These are phyloP conservation scores for Elsinoe arachidis DNA, from an alignment of 2,329 filamentous ascomycete species.

Conservation along the genomic window DNA sequence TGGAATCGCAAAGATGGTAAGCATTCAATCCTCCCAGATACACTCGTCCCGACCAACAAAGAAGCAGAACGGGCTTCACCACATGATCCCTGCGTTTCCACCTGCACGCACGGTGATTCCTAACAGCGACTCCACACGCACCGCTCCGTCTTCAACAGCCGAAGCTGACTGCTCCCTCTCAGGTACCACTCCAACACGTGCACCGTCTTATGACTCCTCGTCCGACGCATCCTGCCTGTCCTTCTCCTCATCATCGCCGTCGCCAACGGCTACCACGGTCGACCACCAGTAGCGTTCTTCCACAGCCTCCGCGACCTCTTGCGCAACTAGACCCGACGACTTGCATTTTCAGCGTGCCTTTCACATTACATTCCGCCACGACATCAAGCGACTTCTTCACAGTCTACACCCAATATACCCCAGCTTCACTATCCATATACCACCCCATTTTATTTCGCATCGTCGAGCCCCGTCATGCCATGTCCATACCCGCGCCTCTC, in stretches of 20 bases:
- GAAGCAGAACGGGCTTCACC: slow-evolving; percentile 10
- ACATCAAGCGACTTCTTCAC: neutral
- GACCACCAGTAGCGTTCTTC: neutral
- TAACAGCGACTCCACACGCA: neutral
- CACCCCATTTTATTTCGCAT: neutral
- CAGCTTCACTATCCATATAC: slow-evolving; percentile 7
- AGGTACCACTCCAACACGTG: slow-evolving; percentile 34
- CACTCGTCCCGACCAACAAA: slow-evolving; percentile 15
- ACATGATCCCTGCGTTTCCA: neutral
- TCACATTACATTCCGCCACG: neutral
- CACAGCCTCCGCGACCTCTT: neutral
- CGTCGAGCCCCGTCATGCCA: neutral
- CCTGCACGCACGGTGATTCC: neutral
- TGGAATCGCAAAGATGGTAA: slow-evolving; percentile 65
- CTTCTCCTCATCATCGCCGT: slow-evolving; percentile 22
- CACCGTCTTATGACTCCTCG: slow-evolving; percentile 33
- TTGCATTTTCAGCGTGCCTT: too few relatives aligned
- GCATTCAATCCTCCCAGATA: slow-evolving; percentile 24
- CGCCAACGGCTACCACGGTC: neutral
- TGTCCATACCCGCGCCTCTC: neutral
- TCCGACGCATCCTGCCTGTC: slow-evolving; percentile 22
- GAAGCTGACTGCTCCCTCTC: slow-evolving; percentile 6
- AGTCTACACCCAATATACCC: slow-evolving; percentile 9
- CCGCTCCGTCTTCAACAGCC: slow-evolving; percentile 3
- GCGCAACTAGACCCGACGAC: neutral